phyloP scores from a whole-genome alignment of 768 basidiomycete species.

The Suillus decipiens region DNA sequence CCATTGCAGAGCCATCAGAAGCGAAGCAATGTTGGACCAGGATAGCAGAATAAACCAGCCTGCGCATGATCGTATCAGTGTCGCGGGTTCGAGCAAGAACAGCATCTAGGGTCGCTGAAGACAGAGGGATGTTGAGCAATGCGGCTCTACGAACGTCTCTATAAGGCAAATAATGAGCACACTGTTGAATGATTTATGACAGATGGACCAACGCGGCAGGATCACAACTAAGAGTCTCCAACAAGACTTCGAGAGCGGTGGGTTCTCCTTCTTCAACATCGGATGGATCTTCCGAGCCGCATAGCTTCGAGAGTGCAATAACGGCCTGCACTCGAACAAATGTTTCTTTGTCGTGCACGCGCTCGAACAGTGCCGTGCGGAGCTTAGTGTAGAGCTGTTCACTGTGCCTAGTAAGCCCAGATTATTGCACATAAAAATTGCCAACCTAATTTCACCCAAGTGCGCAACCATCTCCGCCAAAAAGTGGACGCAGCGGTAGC shows the following conservation, averaged over 20 bases:
- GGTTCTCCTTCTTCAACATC: conserved; percentile 50
- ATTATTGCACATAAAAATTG: conserved; percentile 14
- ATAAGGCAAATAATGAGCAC: conserved; percentile 6
- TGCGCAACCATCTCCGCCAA: conserved; percentile 78
- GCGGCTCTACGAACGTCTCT: conserved; percentile 89
- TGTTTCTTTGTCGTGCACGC: conserved; percentile 78
- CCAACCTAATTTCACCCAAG: conserved; percentile 86
- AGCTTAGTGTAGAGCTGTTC: conserved; percentile 73
- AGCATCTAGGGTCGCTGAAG: conserved; percentile 53
- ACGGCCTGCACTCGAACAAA: conserved; percentile 78
- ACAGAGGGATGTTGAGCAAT: conserved; percentile 69
- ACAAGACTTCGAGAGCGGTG: conserved; percentile 58
- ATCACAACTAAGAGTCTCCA: conserved; percentile 71
- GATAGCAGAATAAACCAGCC: conserved; percentile 65
- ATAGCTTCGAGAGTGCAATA: conserved; percentile 76
- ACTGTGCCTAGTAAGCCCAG: conserved; percentile 40
- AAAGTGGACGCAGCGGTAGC: conserved; percentile 78
- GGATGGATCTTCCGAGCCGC: conserved; percentile 62
- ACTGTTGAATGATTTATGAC: too few species aligned
- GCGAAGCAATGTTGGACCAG: conserved; percentile 47
- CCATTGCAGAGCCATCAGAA: conserved; percentile 40
- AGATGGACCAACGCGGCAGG: conserved; percentile 56
- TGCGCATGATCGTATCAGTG: conserved; percentile 72
- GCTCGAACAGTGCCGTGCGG: conserved; percentile 63
- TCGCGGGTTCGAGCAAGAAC: conserved; percentile 82